Base-by-base conservation (phyloP, 2,329 filamentous ascomycete species). In the Elsinoe batatas region DNA sequence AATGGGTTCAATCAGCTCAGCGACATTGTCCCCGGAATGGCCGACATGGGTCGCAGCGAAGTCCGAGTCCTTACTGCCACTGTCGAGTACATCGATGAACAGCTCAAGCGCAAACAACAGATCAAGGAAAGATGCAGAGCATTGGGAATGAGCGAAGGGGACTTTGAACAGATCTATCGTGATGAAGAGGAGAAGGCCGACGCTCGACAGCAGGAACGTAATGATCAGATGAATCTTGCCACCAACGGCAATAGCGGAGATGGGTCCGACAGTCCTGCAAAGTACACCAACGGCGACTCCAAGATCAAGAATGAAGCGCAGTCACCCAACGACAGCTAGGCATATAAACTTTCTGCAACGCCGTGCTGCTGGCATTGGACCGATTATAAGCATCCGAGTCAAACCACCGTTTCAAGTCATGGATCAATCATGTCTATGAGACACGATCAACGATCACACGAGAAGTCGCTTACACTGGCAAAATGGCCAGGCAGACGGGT, bases 1-100 rank as follows among this genome's bases (percentile, higher is more conserved):
- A 83, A 88, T 57, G 88, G 87, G 56, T 95, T 94, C 68, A 88
- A 95, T 68, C 80, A 83, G 33, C 78, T 95, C 22, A 87, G 87
- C 13, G 80, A 84, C 54, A 77, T 94, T 32, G 88, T 95, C 1
- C 90, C 90, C 0, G 88, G 87, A 0, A 77, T 94, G 54, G 80
- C 88, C 63, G 90, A 90, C 0, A 86, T 91, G 65, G 90, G 87
- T 1, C 82, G 89, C 44, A 93, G 88, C 60, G 90, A 95, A 69
- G 88, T 87, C 26, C 76, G 89, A 15, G 88, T 95, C n/a, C 76
- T 95, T 18, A 81, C 83, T 60, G 69, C 69, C 20, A 75, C 74
- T 1, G 70, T 77, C 55, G 67, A 70, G 44, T 69, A 68, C 62
- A 71, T 76, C 65, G 63, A 67, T 55, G 66, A 72, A 51, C 65